Conservation (phyloP, 371 early-diverging fungal species). For the Lichtheimia ornata region DNA sequence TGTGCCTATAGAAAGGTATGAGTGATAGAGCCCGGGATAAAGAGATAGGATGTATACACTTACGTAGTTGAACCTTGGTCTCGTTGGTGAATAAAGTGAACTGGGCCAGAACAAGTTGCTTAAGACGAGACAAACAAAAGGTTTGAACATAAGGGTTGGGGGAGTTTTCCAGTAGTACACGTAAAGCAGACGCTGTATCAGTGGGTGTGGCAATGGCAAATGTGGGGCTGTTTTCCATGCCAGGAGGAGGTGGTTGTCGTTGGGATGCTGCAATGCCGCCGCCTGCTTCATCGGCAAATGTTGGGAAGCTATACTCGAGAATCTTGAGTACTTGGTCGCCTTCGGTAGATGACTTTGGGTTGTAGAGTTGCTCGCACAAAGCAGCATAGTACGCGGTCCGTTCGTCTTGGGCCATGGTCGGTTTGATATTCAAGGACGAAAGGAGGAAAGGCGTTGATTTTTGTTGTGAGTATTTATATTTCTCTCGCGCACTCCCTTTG, state of each 20-base stretch:
- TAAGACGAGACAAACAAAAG: slow-evolving; percentile 70
- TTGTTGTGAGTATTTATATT: no score
- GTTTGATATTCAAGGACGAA: background rate
- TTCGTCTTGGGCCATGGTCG: slow-evolving; percentile 34
- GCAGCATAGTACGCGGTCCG: slow-evolving; percentile 36
- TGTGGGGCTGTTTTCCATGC: slow-evolving; percentile 41
- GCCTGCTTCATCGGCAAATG: slow-evolving; percentile 65
- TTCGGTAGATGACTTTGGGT: slow-evolving; percentile 59
- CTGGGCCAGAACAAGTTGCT: slow-evolving; percentile 70
- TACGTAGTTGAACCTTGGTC: slow-evolving; percentile 71
- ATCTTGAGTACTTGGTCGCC: slow-evolving; percentile 72
- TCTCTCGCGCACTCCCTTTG: no score
- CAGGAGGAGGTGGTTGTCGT: slow-evolving; percentile 27
- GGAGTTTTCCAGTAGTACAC: slow-evolving; percentile 72
- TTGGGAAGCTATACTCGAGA: slow-evolving; percentile 81
- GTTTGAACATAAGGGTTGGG: slow-evolving; percentile 73
- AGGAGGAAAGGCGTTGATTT: no score
- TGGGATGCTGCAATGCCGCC: slow-evolving; percentile 43
- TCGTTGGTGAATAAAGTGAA: slow-evolving; percentile 64
- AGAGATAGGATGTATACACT: slow-evolving; percentile 6
- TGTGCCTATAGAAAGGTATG: slow-evolving; percentile 33
- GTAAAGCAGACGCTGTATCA: slow-evolving; percentile 70
- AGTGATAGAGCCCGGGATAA: background rate
- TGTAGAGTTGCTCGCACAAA: slow-evolving; percentile 60
- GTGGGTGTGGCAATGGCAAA: slow-evolving; percentile 64